A percentile compares a stretch with the other conserved stretches of the same genome.
Conservation (phyloP, 768 basidiomycete genomes). For the Lactifluus subvellereus region DNA sequence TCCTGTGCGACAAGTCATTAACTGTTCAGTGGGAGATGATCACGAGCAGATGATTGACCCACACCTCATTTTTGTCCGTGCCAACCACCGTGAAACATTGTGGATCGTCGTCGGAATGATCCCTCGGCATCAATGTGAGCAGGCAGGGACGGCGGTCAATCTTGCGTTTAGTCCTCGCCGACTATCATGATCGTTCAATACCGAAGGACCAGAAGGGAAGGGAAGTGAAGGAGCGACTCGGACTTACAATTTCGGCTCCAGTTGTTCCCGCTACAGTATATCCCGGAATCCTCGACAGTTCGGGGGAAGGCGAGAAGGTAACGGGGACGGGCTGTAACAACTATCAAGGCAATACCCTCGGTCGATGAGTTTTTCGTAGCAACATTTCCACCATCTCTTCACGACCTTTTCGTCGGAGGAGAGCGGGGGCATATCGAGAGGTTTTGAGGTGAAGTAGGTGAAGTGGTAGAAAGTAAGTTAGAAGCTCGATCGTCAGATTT, state of each 20-base stretch:
- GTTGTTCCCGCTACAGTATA: neutral
- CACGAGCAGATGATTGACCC: too few relatives aligned
- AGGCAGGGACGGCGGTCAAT: neutral
- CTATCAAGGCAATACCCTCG: neutral
- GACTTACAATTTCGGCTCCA: neutral
- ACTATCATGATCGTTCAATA: neutral
- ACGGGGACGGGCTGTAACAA: neutral
- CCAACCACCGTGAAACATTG: too few relatives aligned
- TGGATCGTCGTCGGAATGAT: too few relatives aligned
- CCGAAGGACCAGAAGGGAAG: neutral
- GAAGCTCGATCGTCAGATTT: neutral
- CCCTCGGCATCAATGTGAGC: neutral
- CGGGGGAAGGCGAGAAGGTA: neutral
- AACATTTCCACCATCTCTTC: conserved; percentile 2
- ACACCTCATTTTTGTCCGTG: too few relatives aligned
- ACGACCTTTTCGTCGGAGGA: neutral
- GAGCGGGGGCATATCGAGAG: neutral
- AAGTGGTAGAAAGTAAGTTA: too few relatives aligned
- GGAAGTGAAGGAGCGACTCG: neutral
- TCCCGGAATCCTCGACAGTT: neutral
- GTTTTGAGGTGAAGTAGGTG: neutral
- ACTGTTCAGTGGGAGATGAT: too few relatives aligned
- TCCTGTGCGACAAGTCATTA: too few relatives aligned
- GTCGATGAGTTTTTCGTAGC: neutral
- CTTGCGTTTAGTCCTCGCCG: neutral